A percentile compares a stretch with the other conserved stretches of the same genome.
Evolutionary conservation across 257 asterid species (phyloP).

Genomic region (Solanum etuberosum): DNA sequence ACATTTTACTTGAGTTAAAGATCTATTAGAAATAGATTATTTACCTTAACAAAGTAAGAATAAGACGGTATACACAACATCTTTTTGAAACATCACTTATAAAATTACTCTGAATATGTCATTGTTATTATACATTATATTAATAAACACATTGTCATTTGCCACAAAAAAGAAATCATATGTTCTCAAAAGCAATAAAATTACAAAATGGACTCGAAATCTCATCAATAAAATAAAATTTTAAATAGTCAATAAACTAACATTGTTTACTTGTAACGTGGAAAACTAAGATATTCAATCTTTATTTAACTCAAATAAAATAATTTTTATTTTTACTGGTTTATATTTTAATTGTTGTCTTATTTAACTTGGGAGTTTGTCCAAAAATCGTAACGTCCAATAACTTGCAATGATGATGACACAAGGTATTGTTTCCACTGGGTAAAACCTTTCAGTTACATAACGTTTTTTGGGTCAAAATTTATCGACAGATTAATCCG

Average conservation of each 20-base stretch:
- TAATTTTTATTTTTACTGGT: too few species aligned
- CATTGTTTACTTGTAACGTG: neutral
- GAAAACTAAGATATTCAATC: neutral
- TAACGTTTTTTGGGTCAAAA: neutral
- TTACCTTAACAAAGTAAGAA: neutral
- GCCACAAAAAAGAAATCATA: neutral
- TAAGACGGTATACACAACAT: neutral
- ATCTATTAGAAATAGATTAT: neutral
- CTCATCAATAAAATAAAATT: neutral
- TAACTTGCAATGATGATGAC: neutral
- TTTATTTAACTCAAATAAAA: neutral
- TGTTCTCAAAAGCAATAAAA: neutral
- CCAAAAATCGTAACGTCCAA: neutral
- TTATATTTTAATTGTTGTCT: neutral
- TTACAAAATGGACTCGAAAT: fast-evolving
- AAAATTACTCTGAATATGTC: neutral
- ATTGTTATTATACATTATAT: neutral
- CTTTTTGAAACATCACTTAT: neutral
- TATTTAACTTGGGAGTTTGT: neutral
- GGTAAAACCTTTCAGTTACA: neutral
- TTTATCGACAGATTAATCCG: neutral
- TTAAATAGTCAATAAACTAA: neutral
- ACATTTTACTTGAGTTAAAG: neutral
- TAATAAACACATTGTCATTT: neutral
- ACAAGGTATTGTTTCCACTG: neutral